Base-by-base conservation (phyloP, 2,329 filamentous ascomycete genomes). In the Colletotrichum destructivum region DNA sequence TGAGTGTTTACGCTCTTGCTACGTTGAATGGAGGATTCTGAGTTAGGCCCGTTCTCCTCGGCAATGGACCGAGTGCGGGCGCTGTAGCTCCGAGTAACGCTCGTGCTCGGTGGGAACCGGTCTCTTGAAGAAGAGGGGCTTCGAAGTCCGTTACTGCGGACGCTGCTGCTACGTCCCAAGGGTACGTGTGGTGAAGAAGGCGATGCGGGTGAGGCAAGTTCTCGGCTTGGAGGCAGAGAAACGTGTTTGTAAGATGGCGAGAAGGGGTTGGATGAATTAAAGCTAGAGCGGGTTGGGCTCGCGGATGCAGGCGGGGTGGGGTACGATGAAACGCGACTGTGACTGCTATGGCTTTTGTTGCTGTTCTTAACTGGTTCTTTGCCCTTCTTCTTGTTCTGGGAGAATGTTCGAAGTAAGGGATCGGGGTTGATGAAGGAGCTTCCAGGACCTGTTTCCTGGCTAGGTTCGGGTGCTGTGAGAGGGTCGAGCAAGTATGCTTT, bases 401-500 rank as follows among this genome's bases (percentile, higher is more conserved):
- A 74, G 57, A 74, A 74, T 18, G 72, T 73, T 18, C 73, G 68
- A n/a, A 74, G 71, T 26, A 75, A 72, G 59, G 75, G 77, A 21
- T 74, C 77, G 66, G 75, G 73, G 64, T 79, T 80, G 84, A 85
- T 81, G 76, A 90, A 88, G 73, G 89, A 88, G 4, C 85, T 84
- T 70, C 89, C 89, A n/a, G 88, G 88, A 9, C 92, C 91, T 59
- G 89, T 92, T 78, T 93, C 90, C 73, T 92, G 88, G 72, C 86
- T 89, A 16, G 92, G 92, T 73, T 93, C 90, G 12, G 90, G 91
- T 26, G 87, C 91, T 76, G 86, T 90, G 73, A 94, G 84, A 74
- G 92, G 93, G 76, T 93, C 91, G 74, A 94, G 88, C 55, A 94
- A 84, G 77, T 92, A 91, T 77, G 89, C 87, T 64, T 87, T 84